These are phyloP conservation scores for Fonsecaea monophora DNA, from an alignment of 2,329 filamentous ascomycete genomes.

Conservation along the genomic window DNA sequence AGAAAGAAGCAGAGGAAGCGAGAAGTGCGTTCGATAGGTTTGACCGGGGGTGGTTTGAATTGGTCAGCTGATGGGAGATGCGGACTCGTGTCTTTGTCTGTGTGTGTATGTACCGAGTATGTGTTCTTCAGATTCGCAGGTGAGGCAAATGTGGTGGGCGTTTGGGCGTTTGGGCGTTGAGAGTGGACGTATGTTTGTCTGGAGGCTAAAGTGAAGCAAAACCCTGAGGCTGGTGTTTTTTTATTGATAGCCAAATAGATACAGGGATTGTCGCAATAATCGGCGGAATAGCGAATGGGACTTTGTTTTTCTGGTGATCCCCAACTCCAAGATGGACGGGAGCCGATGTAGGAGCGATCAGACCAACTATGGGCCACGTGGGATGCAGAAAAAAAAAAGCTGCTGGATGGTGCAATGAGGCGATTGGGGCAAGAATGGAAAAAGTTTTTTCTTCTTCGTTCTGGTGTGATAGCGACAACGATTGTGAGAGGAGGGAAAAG, in stretches of 20 bases:
- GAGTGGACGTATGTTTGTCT: not conserved
- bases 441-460: not conserved
- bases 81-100: too few relatives aligned
- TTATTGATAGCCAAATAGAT: constrained; percentile 14
- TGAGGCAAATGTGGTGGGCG: too few relatives aligned
- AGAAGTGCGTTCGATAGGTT: not conserved
- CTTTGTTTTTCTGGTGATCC: constrained; percentile 1
- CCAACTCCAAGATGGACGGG: constrained; percentile 5
- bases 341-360: constrained; percentile 3
- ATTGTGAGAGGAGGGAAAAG: constrained; percentile 7
- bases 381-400: constrained; percentile 20
- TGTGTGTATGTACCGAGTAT: too few relatives aligned
- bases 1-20: constrained; percentile 14
- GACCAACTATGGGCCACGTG: constrained; percentile 25
- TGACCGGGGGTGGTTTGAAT: not conserved
- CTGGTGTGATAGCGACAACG: not conserved
- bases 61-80: constrained; percentile 26
- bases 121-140: too few relatives aligned
- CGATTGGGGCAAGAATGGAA: not conserved
- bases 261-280: constrained; percentile 11
- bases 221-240: constrained; percentile 12
- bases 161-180: not conserved
- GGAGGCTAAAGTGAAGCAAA: constrained; percentile 13
- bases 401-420: not conserved
- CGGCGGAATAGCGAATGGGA: constrained; percentile 17